These are phyloP conservation scores for Cryphonectria carpinicola DNA, from an alignment of 2,329 filamentous ascomycete species.

Conservation along the genomic window DNA sequence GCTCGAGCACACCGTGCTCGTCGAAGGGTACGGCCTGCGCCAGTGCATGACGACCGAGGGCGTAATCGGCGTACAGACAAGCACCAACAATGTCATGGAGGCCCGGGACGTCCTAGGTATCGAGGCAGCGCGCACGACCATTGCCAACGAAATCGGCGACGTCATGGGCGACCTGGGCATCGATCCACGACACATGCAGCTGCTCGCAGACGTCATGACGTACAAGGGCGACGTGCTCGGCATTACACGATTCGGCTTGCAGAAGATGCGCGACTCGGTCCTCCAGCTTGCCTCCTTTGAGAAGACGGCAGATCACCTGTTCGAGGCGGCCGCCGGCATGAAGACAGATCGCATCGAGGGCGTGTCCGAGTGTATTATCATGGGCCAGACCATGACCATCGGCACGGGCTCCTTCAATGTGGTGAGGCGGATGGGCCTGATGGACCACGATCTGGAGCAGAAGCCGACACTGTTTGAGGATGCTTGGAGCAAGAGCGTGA, in stretches of 20 bases:
- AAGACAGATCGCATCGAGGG: constrained; percentile 92
- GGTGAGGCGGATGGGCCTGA: constrained; percentile 74
- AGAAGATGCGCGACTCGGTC: constrained; percentile 95
- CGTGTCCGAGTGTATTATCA: constrained; percentile 96
- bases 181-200: constrained; percentile 95
- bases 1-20: constrained; percentile 73
- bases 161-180: constrained; percentile 97
- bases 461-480: constrained; percentile 75
- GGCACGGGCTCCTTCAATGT: constrained; percentile 94
- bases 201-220: constrained; percentile 97
- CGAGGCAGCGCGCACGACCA: constrained; percentile 88
- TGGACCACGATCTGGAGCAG: constrained; percentile 58
- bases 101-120: constrained; percentile 86
- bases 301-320: constrained; percentile 96
- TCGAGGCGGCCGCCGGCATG: constrained; percentile 90
- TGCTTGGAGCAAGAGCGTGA: constrained; percentile 48
- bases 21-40: constrained; percentile 91
- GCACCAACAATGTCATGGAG: constrained; percentile 90
- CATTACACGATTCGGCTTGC: constrained; percentile 93
- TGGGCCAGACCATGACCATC: constrained; percentile 91
- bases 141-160: constrained; percentile 81
- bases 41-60: constrained; percentile 93
- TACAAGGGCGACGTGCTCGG: constrained; percentile 97
- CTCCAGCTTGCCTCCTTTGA: constrained; percentile 95
- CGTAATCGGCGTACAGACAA: constrained; percentile 75